Percentiles rank a stretch among this genome's conserved stretches.
Conservation (phyloP, 2,329 filamentous ascomycete genomes). For the Colletotrichum scovillei region DNA sequence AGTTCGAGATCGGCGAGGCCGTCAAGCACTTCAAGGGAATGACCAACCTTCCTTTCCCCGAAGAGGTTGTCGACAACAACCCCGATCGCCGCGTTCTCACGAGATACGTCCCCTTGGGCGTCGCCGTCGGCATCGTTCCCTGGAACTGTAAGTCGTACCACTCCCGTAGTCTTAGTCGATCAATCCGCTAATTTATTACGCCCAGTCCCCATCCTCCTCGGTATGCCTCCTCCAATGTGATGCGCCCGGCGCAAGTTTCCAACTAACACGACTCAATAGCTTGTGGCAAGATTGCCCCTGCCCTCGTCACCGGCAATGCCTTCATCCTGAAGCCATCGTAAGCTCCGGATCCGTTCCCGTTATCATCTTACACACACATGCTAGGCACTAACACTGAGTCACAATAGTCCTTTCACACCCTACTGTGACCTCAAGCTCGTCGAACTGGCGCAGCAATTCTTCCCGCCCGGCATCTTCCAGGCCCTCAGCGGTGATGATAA, state of each 20-base stretch:
- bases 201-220: constrained; percentile 32
- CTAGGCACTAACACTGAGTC: constrained; percentile 31
- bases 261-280: constrained; percentile 38
- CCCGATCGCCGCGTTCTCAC: constrained; percentile 44
- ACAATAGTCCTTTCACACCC: constrained; percentile 61
- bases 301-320: constrained; percentile 67
- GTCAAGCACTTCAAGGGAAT: constrained; percentile 26
- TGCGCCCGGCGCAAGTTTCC: neutral
- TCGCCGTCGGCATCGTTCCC: constrained; percentile 59
- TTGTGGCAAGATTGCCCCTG: constrained; percentile 66
- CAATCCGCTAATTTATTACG: neutral
- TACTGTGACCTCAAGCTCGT: constrained; percentile 68
- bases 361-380: neutral
- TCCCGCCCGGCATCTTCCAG: constrained; percentile 73
- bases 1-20: constrained; percentile 26
- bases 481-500: constrained; percentile 69
- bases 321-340: constrained; percentile 67
- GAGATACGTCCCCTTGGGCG: constrained; percentile 53
- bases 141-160: constrained; percentile 68
- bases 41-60: constrained; percentile 20
- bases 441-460: constrained; percentile 67
- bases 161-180: constrained; percentile 51
- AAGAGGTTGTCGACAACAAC: constrained; percentile 36
- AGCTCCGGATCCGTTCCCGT: neutral
- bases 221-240: neutral